These are phyloP conservation scores for Lyophyllum atratum DNA, from an alignment of 768 basidiomycete species.

Conservation along the genomic window DNA sequence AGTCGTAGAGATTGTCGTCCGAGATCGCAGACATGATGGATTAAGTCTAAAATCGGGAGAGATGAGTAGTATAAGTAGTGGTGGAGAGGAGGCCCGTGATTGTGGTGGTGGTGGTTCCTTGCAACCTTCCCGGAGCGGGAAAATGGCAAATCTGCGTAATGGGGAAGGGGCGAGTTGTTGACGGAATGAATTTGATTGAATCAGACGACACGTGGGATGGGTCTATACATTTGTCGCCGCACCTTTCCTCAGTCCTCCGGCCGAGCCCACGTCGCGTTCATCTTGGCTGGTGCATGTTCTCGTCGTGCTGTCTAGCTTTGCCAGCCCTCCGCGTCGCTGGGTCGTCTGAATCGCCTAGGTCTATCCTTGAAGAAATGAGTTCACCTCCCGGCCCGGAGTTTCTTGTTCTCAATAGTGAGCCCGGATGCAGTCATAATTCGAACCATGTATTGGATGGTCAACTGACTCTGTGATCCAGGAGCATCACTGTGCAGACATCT, in stretches of 20 bases:
- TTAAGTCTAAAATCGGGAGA: background rate
- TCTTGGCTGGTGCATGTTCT: no score
- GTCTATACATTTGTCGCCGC: no score
- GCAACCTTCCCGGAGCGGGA: no score
- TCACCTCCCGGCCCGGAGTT: no score
- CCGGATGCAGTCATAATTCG: background rate
- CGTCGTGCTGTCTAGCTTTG: no score
- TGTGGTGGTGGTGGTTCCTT: background rate
- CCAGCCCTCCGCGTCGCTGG: no score
- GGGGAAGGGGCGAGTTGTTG: no score
- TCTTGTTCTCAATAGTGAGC: background rate
- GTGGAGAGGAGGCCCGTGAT: background rate
- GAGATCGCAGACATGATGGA: constrained; percentile 43
- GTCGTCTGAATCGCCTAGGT: no score
- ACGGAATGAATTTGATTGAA: no score
- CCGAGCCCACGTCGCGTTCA: no score
- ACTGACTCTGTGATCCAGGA: constrained; percentile 5
- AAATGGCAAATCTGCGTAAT: no score
- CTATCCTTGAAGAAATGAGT: background rate
- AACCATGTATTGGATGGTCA: background rate
- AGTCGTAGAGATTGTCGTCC: constrained; percentile 46
- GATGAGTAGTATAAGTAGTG: background rate
- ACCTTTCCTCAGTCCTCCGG: no score
- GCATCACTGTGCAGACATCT: background rate
- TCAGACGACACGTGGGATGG: background rate